These are phyloP conservation scores for Mycena crocata DNA, from an alignment of 768 basidiomycete genomes.

Conservation along the genomic window DNA sequence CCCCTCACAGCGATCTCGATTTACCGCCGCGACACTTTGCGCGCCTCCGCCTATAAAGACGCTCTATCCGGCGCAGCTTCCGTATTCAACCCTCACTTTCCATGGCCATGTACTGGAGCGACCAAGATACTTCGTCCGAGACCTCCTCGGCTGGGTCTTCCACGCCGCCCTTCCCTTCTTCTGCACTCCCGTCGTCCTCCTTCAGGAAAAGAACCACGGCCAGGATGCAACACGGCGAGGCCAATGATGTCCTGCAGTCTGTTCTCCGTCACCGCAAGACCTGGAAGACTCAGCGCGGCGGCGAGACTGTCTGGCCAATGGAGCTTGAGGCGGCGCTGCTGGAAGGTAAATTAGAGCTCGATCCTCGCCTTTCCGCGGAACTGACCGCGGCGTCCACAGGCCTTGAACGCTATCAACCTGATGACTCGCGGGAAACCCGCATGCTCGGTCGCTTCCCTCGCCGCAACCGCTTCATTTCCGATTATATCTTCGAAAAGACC, in stretches of 20 bases:
- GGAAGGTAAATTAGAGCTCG: constrained; percentile 59
- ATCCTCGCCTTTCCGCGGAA: too few species aligned
- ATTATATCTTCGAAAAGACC: constrained; percentile 69
- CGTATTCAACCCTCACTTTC: not conserved
- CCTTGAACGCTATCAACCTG: constrained; percentile 60
- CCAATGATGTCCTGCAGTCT: constrained; percentile 67
- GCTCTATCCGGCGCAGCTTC: not conserved
- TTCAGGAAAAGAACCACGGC: constrained; percentile 8
- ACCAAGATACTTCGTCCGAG: constrained; percentile 9
- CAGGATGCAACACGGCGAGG: constrained; percentile 45
- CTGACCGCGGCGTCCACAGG: constrained; percentile 42
- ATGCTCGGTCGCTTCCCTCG: constrained; percentile 67
- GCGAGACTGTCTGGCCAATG: constrained; percentile 84
- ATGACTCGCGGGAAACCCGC: constrained; percentile 59
- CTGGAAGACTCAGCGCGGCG: constrained; percentile 79
- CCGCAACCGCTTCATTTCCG: constrained; percentile 72
- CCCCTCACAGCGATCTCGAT: not conserved
- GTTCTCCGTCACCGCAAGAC: constrained; percentile 77
- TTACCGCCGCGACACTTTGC: not conserved
- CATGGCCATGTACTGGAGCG: constrained; percentile 23
- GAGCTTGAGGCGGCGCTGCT: constrained; percentile 82
- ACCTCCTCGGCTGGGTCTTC: constrained; percentile 15
- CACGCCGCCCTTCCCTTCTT: constrained; percentile 25
- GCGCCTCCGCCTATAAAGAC: constrained; percentile 4
- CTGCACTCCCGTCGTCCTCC: constrained; percentile 8